phyloP scores from a whole-genome alignment of 768 basidiomycete genomes.

The Tylopilus sp. region DNA sequence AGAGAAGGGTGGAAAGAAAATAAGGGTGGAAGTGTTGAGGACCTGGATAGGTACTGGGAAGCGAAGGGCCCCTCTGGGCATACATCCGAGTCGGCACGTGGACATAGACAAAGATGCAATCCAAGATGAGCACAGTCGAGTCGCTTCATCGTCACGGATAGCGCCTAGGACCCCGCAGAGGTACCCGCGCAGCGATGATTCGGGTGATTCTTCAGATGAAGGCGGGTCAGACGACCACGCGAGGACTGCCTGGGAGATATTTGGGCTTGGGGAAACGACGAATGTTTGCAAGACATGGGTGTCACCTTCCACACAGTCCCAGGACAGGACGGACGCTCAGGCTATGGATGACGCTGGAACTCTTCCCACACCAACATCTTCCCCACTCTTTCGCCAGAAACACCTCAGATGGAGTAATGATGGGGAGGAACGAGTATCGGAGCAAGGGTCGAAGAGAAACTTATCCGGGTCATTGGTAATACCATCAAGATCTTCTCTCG shows the following conservation, averaged over 20 bases:
- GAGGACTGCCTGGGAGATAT: slow-evolving; percentile 54
- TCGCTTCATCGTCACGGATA: neutral
- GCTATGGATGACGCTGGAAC: neutral
- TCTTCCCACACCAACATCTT: slow-evolving; percentile 21
- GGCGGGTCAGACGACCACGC: slow-evolving; percentile 48
- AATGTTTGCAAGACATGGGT: slow-evolving; percentile 13
- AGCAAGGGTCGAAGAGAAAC: neutral
- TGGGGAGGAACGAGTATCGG: slow-evolving; percentile 4
- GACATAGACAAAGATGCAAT: slow-evolving; percentile 10
- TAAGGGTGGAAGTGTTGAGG: slow-evolving; percentile 44
- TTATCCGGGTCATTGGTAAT: neutral
- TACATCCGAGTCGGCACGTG: slow-evolving; percentile 24
- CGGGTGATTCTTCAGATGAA: slow-evolving; percentile 41
- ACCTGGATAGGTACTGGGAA: slow-evolving; percentile 38
- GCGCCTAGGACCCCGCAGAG: neutral
- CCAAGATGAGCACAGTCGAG: neutral
- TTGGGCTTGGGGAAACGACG: slow-evolving; percentile 38
- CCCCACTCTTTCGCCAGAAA: neutral
- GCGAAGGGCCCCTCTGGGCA: slow-evolving; percentile 36
- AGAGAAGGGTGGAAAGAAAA: slow-evolving; percentile 41
- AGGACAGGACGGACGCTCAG: neutral
- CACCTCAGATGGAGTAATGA: neutral
- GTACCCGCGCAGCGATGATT: slow-evolving; percentile 34
- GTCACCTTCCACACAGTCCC: slow-evolving; percentile 15
- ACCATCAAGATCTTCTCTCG: neutral